phyloP scores from a whole-genome alignment of 2,329 filamentous ascomycete genomes.

The Lachnellula hyalina region DNA sequence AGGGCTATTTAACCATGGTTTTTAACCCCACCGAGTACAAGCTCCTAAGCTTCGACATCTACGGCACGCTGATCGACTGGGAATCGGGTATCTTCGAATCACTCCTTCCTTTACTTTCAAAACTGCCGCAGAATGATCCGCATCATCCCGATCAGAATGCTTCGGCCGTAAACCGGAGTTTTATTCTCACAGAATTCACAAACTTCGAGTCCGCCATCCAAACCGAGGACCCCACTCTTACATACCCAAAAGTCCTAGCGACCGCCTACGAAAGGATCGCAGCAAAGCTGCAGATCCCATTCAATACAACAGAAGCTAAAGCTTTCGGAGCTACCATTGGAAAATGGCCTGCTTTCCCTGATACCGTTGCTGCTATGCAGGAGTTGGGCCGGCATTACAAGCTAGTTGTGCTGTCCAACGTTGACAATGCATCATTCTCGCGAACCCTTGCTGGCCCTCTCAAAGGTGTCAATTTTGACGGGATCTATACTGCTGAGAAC shows the following conservation, averaged over 20 bases:
- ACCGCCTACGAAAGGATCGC: constrained; percentile 32
- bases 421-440: constrained; percentile 48
- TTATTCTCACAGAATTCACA: constrained; percentile 15
- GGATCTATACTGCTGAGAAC: constrained; percentile 63
- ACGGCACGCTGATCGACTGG: constrained; percentile 77
- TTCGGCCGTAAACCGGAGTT: not conserved
- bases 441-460: constrained; percentile 41
- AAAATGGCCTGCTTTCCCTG: constrained; percentile 43
- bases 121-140: constrained; percentile 11
- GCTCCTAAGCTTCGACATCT: constrained; percentile 56
- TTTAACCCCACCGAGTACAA: constrained; percentile 19
- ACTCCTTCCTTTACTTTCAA: constrained; percentile 38
- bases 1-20: constrained; percentile 3
- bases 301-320: constrained; percentile 26
- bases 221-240: constrained; percentile 42
- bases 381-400: constrained; percentile 41
- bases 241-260: constrained; percentile 47
- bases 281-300: constrained; percentile 27
- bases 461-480: constrained; percentile 48
- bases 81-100: constrained; percentile 57
- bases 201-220: constrained; percentile 33
- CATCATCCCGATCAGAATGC: constrained; percentile 15
- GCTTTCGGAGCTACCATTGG: constrained; percentile 40
- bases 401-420: constrained; percentile 52
- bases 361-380: constrained; percentile 43